Percentiles rank a stretch among this genome's conserved stretches.
Evolutionary conservation across 2,329 filamentous ascomycete genomes (phyloP).

Genomic region (Cercospora nicotianae): DNA sequence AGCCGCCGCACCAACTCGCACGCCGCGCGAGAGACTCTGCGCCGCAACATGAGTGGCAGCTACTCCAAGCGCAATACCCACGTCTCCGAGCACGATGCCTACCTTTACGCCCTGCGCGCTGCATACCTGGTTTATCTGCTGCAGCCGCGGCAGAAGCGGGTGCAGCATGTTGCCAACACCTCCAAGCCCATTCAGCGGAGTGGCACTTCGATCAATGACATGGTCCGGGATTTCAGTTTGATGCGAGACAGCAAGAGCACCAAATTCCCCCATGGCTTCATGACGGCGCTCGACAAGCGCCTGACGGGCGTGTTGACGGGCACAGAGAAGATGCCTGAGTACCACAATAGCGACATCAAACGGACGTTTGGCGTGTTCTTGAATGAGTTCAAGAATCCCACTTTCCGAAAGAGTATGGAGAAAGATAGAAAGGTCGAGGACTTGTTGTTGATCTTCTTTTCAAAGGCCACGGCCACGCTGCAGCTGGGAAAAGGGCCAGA

Average conservation of each 20-base stretch:
- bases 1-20: conserved; percentile 47
- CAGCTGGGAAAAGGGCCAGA: conserved; percentile 72
- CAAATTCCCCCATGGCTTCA: conserved; percentile 69
- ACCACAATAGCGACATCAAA: conserved; percentile 85
- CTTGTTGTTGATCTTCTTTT: conserved; percentile 93
- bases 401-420: conserved; percentile 86
- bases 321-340: conserved; percentile 81
- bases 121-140: conserved; percentile 92
- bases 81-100: conserved; percentile 70
- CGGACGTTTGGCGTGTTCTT: conserved; percentile 92
- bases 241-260: conserved; percentile 68
- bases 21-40: conserved; percentile 42
- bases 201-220: conserved; percentile 72
- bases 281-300: conserved; percentile 70
- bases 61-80: conserved; percentile 23
- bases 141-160: conserved; percentile 83
- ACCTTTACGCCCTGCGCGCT: conserved; percentile 83
- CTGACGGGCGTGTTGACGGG: conserved; percentile 79
- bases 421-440: conserved; percentile 93
- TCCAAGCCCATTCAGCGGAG: conserved; percentile 65
- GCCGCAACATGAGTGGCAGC: conserved; percentile 43
- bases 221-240: conserved; percentile 82
- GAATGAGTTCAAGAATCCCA: conserved; percentile 85
- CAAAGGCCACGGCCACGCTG: conserved; percentile 86
- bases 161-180: conserved; percentile 72